Evolutionary conservation across 2,329 filamentous ascomycete species (phyloP).

Genomic region (Colletotrichum orchidophilum): DNA sequence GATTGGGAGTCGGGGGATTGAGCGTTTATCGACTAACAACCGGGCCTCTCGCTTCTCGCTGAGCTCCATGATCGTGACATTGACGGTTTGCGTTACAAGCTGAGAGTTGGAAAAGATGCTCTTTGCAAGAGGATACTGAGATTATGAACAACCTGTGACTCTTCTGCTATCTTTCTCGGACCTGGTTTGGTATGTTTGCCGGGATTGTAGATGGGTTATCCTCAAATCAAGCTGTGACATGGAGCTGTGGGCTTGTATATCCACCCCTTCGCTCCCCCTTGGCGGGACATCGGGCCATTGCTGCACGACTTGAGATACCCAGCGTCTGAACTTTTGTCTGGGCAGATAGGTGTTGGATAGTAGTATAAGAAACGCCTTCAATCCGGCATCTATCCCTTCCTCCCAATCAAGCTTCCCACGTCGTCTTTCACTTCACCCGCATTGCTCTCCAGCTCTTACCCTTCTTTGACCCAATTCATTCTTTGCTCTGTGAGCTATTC

Average conservation of each 20-base stretch:
- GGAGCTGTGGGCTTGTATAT: not conserved
- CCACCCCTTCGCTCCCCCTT: not conserved
- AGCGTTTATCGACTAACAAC: not conserved
- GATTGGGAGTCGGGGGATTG: not conserved
- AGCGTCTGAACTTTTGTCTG: not conserved
- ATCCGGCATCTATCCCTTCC: not conserved
- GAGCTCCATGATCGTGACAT: not conserved
- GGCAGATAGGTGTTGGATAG: not conserved
- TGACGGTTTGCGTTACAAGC: not conserved
- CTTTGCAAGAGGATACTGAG: not conserved
- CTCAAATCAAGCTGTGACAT: not conserved
- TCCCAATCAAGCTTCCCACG: conserved; percentile 8
- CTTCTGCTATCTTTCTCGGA: not conserved
- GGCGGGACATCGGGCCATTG: conserved; percentile 21
- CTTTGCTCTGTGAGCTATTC: conserved; percentile 33
- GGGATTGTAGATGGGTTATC: not conserved
- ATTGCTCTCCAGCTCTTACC: conserved; percentile 20
- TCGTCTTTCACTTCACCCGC: conserved; percentile 24
- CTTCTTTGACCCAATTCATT: conserved; percentile 20
- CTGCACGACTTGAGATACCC: conserved; percentile 1
- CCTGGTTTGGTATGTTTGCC: not conserved
- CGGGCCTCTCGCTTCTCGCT: not conserved
- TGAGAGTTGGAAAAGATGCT: not conserved
- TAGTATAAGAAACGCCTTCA: conserved; percentile 23
- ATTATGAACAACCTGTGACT: not conserved